These are phyloP conservation scores for Penicillium ucsense DNA, from an alignment of 495 filamentous ascomycete species.

Conservation along the genomic window DNA sequence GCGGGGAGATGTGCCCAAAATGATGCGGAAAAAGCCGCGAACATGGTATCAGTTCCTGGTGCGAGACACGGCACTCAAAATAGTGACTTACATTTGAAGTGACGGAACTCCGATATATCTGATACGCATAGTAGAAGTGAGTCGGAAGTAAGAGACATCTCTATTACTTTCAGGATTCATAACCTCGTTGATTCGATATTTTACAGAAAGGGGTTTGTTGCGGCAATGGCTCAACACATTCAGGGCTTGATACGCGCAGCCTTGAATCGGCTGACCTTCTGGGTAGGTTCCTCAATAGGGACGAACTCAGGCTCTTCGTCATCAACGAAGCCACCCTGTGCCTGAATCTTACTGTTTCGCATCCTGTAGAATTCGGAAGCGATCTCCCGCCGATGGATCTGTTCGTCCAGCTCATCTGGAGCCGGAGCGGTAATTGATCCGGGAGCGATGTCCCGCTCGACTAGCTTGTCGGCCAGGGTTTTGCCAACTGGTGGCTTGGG, in stretches of 20 bases:
- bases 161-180: no score
- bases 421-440: conserved; percentile 32
- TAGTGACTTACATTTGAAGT: no score
- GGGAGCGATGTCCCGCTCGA: conserved; percentile 46
- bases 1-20: no score
- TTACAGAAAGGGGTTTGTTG: no score
- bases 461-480: conserved; percentile 46
- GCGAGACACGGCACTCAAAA: no score
- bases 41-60: no score
- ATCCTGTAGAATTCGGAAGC: conserved; percentile 69
- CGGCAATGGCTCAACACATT: no score
- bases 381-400: conserved; percentile 64
- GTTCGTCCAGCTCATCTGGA: conserved; percentile 65
- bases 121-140: no score
- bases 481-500: conserved; percentile 44
- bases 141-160: no score
- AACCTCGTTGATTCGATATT: no score
- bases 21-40: no score
- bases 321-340: conserved; percentile 64
- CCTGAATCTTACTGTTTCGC: conserved; percentile 69
- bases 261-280: conserved; percentile 79
- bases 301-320: conserved; percentile 47
- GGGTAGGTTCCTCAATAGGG: conserved; percentile 47
- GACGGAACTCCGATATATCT: no score
- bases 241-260: conserved; percentile 56